These are phyloP conservation scores for Cercospora sojina DNA, from an alignment of 2,329 filamentous ascomycete species.

Conservation along the genomic window DNA sequence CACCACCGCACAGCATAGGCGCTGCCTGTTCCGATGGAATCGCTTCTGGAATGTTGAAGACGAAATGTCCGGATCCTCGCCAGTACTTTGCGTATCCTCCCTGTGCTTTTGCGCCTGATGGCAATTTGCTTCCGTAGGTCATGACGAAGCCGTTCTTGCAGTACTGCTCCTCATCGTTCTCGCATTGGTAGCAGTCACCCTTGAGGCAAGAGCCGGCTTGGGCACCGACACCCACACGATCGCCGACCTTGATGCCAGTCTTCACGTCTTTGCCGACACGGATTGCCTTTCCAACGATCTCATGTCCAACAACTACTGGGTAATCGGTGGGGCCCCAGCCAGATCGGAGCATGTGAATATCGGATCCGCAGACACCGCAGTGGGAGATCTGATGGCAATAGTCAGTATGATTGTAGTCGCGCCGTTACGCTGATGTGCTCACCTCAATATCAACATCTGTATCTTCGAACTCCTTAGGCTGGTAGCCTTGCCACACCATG, in stretches of 20 bases:
- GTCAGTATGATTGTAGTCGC: background rate
- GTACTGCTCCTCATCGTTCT: slow-evolving; percentile 45
- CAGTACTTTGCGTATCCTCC: slow-evolving; percentile 60
- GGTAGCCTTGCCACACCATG: slow-evolving; percentile 53
- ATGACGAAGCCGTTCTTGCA: slow-evolving; percentile 38
- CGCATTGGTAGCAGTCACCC: slow-evolving; percentile 55
- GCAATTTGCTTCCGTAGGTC: slow-evolving; percentile 32
- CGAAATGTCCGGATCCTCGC: slow-evolving; percentile 54
- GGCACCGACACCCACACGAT: slow-evolving; percentile 53
- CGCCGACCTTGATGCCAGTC: slow-evolving; percentile 38
- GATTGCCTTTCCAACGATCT: slow-evolving; percentile 39
- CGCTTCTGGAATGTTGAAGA: slow-evolving; percentile 53
- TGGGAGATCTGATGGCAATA: slow-evolving; percentile 35
- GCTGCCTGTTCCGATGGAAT: slow-evolving; percentile 55
- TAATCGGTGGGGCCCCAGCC: slow-evolving; percentile 41
- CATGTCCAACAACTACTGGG: slow-evolving; percentile 37
- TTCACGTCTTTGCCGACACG: slow-evolving; percentile 36
- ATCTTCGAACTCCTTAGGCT: slow-evolving; percentile 42
- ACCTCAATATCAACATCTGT: slow-evolving; percentile 42
- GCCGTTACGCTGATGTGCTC: background rate
- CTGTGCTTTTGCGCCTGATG: slow-evolving; percentile 50
- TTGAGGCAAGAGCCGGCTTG: slow-evolving; percentile 51
- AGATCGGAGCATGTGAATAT: slow-evolving; percentile 36
- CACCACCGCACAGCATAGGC: slow-evolving; percentile 73
- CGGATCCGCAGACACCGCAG: slow-evolving; percentile 40